phyloP scores from a whole-genome alignment of 495 filamentous ascomycete species.

The Neurospora sp. region DNA sequence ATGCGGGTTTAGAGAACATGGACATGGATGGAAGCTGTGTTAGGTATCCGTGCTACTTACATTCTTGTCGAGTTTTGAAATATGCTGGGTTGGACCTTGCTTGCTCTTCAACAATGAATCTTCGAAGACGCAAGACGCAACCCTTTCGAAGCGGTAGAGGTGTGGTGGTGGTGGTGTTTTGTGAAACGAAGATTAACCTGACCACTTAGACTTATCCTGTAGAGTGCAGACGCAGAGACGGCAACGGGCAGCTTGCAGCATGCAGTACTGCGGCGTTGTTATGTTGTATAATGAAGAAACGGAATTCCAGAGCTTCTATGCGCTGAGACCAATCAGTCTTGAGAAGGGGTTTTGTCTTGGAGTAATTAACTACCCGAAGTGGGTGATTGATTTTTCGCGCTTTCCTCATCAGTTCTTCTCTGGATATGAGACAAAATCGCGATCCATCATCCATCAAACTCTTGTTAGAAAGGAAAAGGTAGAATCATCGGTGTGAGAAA shows the following conservation, averaged over 20 bases:
- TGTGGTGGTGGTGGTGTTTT: not conserved
- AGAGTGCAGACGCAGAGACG: not conserved
- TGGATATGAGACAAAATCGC: not conserved
- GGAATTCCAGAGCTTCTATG: not conserved
- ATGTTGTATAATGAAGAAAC: not conserved
- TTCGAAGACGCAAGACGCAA: not conserved
- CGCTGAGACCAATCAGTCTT: not conserved
- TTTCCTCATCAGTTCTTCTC: not conserved
- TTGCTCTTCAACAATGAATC: not conserved
- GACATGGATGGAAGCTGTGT: not conserved
- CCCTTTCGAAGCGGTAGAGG: not conserved
- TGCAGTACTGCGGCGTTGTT: not conserved
- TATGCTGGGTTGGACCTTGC: not conserved
- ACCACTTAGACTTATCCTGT: not conserved
- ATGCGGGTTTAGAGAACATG: not conserved
- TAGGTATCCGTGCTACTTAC: not conserved
- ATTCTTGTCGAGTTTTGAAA: not conserved
- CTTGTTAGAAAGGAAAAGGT: not conserved
- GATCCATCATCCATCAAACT: not conserved
- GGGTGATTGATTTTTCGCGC: not conserved
- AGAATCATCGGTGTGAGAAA: not conserved
- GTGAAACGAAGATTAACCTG: not conserved
- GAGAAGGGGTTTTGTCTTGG: not conserved
- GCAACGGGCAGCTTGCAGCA: not conserved
- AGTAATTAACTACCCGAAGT: not conserved